phyloP scores from a whole-genome alignment of 2,329 filamentous ascomycete genomes.

The Cladorrhinum sp. region DNA sequence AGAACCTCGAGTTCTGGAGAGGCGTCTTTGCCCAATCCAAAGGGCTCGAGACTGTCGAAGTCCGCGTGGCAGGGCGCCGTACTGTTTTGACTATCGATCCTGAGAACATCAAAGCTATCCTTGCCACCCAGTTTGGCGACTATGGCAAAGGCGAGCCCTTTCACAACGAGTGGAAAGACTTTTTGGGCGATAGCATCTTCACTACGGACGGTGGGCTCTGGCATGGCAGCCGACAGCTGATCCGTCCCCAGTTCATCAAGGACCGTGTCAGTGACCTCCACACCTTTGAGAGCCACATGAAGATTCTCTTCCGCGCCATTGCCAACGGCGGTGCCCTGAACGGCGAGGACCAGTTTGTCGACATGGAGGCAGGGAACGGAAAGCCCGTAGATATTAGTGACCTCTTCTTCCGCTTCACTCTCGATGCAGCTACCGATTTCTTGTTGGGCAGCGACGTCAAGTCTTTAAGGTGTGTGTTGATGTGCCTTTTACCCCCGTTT shows the following conservation, averaged over 20 bases:
- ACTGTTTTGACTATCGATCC: constrained; percentile 75
- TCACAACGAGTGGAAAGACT: constrained; percentile 71
- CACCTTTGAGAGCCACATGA: constrained; percentile 75
- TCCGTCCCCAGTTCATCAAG: constrained; percentile 82
- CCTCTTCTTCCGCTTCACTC: constrained; percentile 78
- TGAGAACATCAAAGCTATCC: constrained; percentile 85
- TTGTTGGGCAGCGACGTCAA: constrained; percentile 74
- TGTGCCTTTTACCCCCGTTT: too few species aligned
- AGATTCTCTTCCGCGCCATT: constrained; percentile 68
- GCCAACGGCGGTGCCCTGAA: constrained; percentile 55
- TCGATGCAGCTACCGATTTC: constrained; percentile 86
- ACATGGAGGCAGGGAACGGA: constrained; percentile 60
- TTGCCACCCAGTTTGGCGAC: constrained; percentile 83
- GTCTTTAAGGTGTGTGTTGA: constrained; percentile 47
- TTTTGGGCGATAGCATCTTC: constrained; percentile 74
- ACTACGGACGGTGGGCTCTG: constrained; percentile 76
- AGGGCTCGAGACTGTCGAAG: constrained; percentile 58
- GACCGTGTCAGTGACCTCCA: constrained; percentile 80
- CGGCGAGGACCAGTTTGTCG: constrained; percentile 61
- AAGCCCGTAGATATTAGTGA: constrained; percentile 67
- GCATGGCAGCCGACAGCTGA: constrained; percentile 76
- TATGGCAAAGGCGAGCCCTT: constrained; percentile 80
- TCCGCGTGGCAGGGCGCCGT: constrained; percentile 52
- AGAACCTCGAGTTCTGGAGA: constrained; percentile 62
- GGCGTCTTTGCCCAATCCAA: constrained; percentile 44